A percentile compares a stretch with the other conserved stretches of the same genome.
These are phyloP conservation scores for Exophiala spinifera DNA, from an alignment of 2,329 filamentous ascomycete species.

Conservation along the genomic window DNA sequence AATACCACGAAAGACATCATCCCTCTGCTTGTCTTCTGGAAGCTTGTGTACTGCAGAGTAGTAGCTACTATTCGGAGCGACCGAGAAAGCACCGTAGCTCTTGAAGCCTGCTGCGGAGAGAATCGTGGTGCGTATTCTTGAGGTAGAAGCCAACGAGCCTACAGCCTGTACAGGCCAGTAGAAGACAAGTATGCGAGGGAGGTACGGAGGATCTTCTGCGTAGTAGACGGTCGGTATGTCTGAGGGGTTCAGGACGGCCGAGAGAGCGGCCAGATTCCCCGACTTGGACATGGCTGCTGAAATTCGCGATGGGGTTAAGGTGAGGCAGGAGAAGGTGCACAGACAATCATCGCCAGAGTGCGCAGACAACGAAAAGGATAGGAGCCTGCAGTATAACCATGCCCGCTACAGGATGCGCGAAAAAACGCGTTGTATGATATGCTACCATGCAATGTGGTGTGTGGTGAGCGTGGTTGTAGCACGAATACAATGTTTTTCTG, in stretches of 20 bases:
- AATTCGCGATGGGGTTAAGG: neutral
- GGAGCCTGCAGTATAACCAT: neutral
- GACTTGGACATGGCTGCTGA: conserved; percentile 28
- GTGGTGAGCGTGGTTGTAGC: neutral
- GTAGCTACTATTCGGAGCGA: conserved; percentile 87
- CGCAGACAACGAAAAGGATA: neutral
- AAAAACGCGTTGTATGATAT: conserved; percentile 1
- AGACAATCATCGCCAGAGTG: neutral
- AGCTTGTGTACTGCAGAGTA: conserved; percentile 88
- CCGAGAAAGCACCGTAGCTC: conserved; percentile 84
- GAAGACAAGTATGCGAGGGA: conserved; percentile 79
- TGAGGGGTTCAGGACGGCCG: conserved; percentile 24
- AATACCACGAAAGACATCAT: conserved; percentile 85
- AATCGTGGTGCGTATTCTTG: conserved; percentile 90
- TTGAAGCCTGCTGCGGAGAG: conserved; percentile 85
- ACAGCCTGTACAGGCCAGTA: conserved; percentile 86
- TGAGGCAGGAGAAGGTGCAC: neutral
- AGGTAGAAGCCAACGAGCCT: conserved; percentile 82
- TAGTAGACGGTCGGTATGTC: conserved; percentile 68
- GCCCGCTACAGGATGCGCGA: neutral
- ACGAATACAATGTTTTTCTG: neutral
- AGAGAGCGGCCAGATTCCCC: conserved; percentile 28
- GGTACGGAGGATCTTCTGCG: conserved; percentile 76
- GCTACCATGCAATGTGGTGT: neutral
- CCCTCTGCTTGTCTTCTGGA: conserved; percentile 89